Percentiles rank a stretch among this genome's conserved stretches.
Conservation (phyloP, 257 asterid genomes). For the Solanum chmielewskii region DNA sequence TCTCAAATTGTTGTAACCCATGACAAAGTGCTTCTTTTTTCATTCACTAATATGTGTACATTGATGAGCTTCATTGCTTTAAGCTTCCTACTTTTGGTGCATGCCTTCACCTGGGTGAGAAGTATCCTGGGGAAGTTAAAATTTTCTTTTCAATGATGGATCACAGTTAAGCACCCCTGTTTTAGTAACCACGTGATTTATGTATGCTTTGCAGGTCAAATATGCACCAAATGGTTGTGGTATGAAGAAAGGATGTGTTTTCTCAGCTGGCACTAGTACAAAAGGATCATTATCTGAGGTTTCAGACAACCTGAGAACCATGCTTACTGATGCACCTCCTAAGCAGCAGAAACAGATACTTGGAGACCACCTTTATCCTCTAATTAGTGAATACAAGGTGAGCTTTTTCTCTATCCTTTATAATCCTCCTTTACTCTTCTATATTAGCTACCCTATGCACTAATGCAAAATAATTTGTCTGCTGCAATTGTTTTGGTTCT, state of each 20-base stretch:
- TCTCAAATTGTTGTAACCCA: background rate
- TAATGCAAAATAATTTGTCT: background rate
- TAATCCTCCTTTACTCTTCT: background rate
- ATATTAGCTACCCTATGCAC: background rate
- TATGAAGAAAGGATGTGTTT: constrained; percentile 15
- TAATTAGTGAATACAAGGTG: constrained; percentile 61
- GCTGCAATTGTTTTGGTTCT: background rate
- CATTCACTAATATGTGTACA: background rate
- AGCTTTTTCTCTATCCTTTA: background rate
- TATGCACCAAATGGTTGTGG: constrained; percentile 15
- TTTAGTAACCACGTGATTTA: background rate
- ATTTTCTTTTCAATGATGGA: background rate
- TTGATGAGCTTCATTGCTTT: background rate
- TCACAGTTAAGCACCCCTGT: background rate
- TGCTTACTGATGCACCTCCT: constrained; percentile 60
- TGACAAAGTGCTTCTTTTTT: background rate
- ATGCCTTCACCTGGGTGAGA: background rate
- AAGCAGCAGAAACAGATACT: constrained; percentile 65
- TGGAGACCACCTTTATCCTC: constrained; percentile 73
- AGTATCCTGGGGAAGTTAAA: background rate
- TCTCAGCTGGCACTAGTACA: constrained; percentile 7
- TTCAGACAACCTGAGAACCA: constrained; percentile 46
- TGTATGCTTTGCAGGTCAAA: constrained; percentile 15
- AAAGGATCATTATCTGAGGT: constrained; percentile 33
- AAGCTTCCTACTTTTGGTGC: background rate